Conservation (phyloP, 1,284 basidiomycete genomes). For the Blastosporella zonata region DNA sequence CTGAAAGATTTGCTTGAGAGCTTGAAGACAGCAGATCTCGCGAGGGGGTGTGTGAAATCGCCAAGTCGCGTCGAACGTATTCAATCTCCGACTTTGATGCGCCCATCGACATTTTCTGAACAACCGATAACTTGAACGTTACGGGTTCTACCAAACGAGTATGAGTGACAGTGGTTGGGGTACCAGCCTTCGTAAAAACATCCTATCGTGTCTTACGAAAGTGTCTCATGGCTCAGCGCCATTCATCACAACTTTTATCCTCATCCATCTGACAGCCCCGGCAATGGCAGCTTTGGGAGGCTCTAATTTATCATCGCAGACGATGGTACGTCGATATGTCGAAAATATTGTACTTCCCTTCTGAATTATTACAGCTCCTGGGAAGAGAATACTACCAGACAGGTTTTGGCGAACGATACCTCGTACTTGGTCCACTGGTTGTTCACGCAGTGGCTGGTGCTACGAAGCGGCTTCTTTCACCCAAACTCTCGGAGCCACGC, state of each 20-base stretch:
- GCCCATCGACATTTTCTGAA: no score
- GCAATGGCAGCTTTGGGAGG: constrained; percentile 65
- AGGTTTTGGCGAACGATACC: constrained; percentile 55
- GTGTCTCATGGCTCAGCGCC: constrained; percentile 56
- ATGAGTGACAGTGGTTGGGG: not conserved
- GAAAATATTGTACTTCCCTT: not conserved
- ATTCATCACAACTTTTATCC: constrained; percentile 59
- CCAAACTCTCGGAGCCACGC: constrained; percentile 30
- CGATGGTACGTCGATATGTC: constrained; percentile 50
- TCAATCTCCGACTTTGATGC: no score
- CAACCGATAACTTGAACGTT: no score
- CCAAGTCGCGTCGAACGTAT: no score
- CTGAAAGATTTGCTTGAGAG: no score
- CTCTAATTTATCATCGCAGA: constrained; percentile 57
- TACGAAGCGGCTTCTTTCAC: constrained; percentile 51
- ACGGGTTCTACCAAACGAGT: no score
- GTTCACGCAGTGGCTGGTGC: constrained; percentile 55
- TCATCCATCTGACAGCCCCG: constrained; percentile 71
- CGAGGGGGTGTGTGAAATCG: no score
- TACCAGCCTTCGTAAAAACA: constrained; percentile 14
- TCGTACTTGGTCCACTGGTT: constrained; percentile 58
- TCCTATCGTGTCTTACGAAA: constrained; percentile 36
- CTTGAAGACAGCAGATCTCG: no score
- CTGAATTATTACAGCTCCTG: constrained; percentile 46
- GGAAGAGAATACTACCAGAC: constrained; percentile 81